phyloP scores from a whole-genome alignment of 2,329 filamentous ascomycete species.

The Samsoniella hepiali region DNA sequence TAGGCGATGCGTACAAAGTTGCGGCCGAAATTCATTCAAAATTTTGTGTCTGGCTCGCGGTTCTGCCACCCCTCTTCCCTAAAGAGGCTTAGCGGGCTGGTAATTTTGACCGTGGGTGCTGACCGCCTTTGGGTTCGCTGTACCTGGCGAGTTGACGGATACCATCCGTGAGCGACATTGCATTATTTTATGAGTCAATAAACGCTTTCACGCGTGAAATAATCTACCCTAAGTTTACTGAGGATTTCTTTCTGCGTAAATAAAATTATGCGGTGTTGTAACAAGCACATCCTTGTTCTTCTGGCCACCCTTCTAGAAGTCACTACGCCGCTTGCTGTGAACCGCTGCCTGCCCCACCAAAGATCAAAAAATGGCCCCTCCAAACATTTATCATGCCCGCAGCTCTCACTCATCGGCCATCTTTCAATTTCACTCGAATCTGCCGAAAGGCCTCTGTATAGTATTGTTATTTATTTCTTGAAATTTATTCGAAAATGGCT shows the following conservation, averaged over 20 bases:
- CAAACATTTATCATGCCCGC: conserved; percentile 12
- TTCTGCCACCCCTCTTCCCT: conserved; percentile 36
- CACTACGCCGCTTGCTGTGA: conserved; percentile 3
- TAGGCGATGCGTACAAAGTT: conserved; percentile 1
- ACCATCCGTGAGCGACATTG: not conserved
- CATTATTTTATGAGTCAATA: not conserved
- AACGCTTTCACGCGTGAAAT: not conserved
- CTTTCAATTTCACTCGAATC: conserved; percentile 16
- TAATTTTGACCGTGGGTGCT: conserved; percentile 19
- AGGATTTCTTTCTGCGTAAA: too few relatives aligned
- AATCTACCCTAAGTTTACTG: not conserved
- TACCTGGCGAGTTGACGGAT: not conserved
- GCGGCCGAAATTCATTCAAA: conserved; percentile 21
- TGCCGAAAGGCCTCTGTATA: not conserved
- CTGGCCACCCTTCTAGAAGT: conserved; percentile 13
- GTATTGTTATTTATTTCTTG: conserved; percentile 12
- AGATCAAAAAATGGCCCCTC: conserved; percentile 18
- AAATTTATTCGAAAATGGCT: conserved; percentile 53
- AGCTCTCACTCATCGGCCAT: not conserved
- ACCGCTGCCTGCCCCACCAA: conserved; percentile 13
- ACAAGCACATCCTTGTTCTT: not conserved
- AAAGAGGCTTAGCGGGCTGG: conserved; percentile 27
- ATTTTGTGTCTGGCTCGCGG: conserved; percentile 23
- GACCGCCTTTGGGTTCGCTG: conserved; percentile 31
- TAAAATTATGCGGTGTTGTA: not conserved